phyloP scores from a whole-genome alignment of 1,139 yeast genomes.

The Starmera stellimalicola region DNA sequence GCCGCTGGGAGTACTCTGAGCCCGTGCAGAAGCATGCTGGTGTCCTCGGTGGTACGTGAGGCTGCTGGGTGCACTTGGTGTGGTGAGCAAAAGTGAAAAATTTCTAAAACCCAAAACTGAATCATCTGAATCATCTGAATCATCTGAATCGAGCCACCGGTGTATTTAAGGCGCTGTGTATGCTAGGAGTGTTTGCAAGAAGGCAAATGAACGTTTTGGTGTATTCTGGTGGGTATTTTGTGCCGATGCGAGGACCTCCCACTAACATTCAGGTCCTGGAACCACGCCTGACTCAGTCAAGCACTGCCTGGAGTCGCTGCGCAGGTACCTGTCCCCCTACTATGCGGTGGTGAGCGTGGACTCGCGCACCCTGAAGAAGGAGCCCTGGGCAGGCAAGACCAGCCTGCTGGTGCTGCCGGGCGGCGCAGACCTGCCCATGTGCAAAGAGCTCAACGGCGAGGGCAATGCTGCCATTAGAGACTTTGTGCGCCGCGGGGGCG shows the following conservation, averaged over 20 bases:
- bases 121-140: too few relatives aligned
- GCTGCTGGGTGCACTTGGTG: too few relatives aligned
- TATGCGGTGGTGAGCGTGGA: conserved; percentile 78
- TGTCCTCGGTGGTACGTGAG: too few relatives aligned
- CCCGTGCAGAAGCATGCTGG: too few relatives aligned
- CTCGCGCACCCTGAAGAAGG: conserved; percentile 51
- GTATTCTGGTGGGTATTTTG: conserved; percentile 47
- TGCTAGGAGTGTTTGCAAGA: not conserved
- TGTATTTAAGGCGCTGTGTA: too few relatives aligned
- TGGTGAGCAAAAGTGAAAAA: too few relatives aligned
- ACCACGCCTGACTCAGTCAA: conserved; percentile 80
- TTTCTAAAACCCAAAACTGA: too few relatives aligned
- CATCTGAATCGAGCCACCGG: too few relatives aligned
- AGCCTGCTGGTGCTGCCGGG: conserved; percentile 84
- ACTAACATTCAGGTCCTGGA: conserved; percentile 49
- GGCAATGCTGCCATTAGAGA: conserved; percentile 53
- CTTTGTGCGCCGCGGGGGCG: conserved; percentile 71
- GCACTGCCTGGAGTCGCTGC: conserved; percentile 69
- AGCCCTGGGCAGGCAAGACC: conserved; percentile 85
- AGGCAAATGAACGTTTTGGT: conserved; percentile 68
- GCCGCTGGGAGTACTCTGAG: too few relatives aligned
- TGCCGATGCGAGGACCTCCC: too few relatives aligned
- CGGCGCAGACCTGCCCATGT: conserved; percentile 86
- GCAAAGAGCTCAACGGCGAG: conserved; percentile 58
- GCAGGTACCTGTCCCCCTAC: conserved; percentile 71